These are phyloP conservation scores for Limtongia smithiae DNA, from an alignment of 805 yeast species.

Conservation along the genomic window DNA sequence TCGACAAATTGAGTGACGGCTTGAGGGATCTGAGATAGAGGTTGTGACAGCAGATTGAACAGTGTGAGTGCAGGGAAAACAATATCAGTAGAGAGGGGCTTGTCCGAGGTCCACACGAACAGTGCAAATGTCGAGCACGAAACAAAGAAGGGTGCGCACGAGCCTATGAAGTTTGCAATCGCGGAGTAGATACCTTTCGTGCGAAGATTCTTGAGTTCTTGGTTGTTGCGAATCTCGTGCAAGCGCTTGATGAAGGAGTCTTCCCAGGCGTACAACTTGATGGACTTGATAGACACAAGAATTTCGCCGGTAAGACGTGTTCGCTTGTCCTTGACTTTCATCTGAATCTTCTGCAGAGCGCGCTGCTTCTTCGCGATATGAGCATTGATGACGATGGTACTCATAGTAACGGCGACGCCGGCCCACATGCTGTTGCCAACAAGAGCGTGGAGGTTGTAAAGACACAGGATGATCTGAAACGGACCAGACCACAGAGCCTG, in stretches of 20 bases:
- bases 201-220: conserved; percentile 66
- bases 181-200: conserved; percentile 72
- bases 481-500: conserved; percentile 92
- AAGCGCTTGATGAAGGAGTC: conserved; percentile 69
- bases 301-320: conserved; percentile 85
- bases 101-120: conserved; percentile 57
- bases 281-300: conserved; percentile 82
- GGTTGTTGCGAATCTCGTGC: conserved; percentile 81
- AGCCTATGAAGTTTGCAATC: conserved; percentile 69
- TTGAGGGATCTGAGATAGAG: conserved; percentile 85
- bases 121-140: conserved; percentile 84
- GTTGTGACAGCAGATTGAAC: conserved; percentile 84
- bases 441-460: conserved; percentile 66
- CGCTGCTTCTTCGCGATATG: conserved; percentile 63
- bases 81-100: conserved; percentile 78
- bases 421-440: conserved; percentile 89
- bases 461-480: conserved; percentile 75
- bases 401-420: conserved; percentile 73
- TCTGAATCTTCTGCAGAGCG: conserved; percentile 71
- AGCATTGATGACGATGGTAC: conserved; percentile 80
- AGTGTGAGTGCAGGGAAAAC: conserved; percentile 83
- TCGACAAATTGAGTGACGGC: conserved; percentile 82
- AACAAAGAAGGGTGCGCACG: conserved; percentile 81
- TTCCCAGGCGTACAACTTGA: conserved; percentile 96
- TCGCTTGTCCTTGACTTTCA: conserved; percentile 90